Base-by-base conservation (phyloP, 306 rosid genomes). In the Trifolium fragiferum region DNA sequence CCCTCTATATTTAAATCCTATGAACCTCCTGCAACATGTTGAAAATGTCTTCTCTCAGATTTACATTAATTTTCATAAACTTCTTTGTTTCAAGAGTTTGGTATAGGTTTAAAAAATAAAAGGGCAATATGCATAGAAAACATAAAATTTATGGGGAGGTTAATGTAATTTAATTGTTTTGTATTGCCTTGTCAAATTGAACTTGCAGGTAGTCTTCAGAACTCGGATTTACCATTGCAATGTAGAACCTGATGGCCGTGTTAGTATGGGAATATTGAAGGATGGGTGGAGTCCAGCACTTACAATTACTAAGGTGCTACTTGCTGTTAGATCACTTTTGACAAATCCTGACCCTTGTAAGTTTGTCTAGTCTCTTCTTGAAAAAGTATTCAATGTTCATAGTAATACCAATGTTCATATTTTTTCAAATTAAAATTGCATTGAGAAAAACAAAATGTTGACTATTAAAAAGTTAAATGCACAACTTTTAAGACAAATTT, bases 201-300 rank as follows among this genome's bases (percentile, higher is more conserved):
- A 57, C 46, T 70, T 85, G 81, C 88, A 94, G 98, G 93, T 94
- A 21, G 77, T 84, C 70, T 91, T 89, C 82, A 91, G 87, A 82
- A 93, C 97, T 63, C 91, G 98, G 65, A 87, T 93, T 71, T 93
- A 85, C 86, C 96, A 91, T 84, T 91, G 97, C 86, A 91, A 91
- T 74, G 91, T 93, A 13, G 94, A 83, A 74, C 67, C 87, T 55
- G 38, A 81, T 10, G 97, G 97, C 27, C 82, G 75, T 73, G 84
- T 86, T 43, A 88, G 86, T 78, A 55, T 91, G 82, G 89, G 88
- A 66, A 87, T 91, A 46, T 82, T 93, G 74, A 90, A 86, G 84
- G 98, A 88, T 83, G 85, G 79, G 72, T 93, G 98, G 98, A 93
- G 97, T 87, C 98, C 98, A 46, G 98, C 97, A 25, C 84, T 87